A percentile compares a stretch with the other conserved stretches of the same genome.
Conservation (phyloP, 1,284 basidiomycete genomes). For the Cutaneotrichosporon arboriforme region DNA sequence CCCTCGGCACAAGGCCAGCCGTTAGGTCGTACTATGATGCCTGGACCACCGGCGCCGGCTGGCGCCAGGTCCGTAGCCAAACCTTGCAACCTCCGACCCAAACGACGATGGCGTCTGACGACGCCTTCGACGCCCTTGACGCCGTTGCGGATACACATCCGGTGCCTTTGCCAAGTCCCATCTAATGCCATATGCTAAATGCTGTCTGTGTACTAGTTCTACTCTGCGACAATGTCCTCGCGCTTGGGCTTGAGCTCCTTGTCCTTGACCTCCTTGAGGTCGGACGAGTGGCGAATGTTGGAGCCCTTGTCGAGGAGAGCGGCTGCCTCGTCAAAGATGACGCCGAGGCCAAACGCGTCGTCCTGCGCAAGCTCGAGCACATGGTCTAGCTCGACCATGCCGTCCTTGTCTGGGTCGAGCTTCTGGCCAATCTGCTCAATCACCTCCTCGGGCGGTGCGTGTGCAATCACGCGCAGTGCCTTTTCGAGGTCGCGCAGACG, state of each 20-base stretch:
- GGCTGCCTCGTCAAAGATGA: conserved; percentile 43
- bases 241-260: conserved; percentile 46
- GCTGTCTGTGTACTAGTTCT: conserved; percentile 9
- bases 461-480: conserved; percentile 88
- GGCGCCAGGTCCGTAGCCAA: too few relatives aligned
- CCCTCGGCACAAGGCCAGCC: too few relatives aligned
- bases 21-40: too few relatives aligned
- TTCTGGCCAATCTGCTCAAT: conserved; percentile 85
- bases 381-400: conserved; percentile 62
- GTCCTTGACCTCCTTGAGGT: conserved; percentile 34
- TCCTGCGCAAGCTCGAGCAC: conserved; percentile 49
- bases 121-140: too few relatives aligned
- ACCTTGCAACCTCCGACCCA: too few relatives aligned
- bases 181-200: conserved; percentile 5
- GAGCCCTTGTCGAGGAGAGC: conserved; percentile 42
- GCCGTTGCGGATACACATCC: too few relatives aligned
- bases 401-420: conserved; percentile 92
- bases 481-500: conserved; percentile 83
- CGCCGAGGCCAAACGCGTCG: conserved; percentile 44
- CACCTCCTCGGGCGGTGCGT: conserved; percentile 85
- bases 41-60: too few relatives aligned
- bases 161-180: not conserved
- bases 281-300: conserved; percentile 45
- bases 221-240: conserved; percentile 46
- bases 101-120: too few relatives aligned